Base-by-base conservation (phyloP, 208 protist genomes). In the Herpetomonas muscarum region DNA sequence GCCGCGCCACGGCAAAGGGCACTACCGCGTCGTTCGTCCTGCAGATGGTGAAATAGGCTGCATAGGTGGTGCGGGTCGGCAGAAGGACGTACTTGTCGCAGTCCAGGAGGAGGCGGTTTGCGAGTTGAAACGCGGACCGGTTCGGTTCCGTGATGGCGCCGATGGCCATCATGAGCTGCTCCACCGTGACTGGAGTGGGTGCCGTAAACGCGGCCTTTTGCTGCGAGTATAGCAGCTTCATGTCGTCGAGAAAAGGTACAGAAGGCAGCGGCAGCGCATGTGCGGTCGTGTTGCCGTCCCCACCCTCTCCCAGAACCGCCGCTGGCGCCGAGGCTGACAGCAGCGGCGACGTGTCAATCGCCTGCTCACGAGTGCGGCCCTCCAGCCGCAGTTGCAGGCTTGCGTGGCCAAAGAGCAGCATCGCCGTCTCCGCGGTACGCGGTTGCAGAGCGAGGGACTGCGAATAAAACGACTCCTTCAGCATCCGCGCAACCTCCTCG, bases 31-130 rank as follows among this genome's bases (percentile, higher is more conserved):
- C 77, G 55, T 90, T 81, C 15, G 75, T 51, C 26, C 60, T 65
- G 55, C 89, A 96, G 12, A 96, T 73, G 17, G 50, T 61, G 51
- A 96, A 88, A 59, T 80, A 96, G 10, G 85, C 79, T 7, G 89
- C 70, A 64, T 89, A 92, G 1, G 80, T 96, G 24, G 78, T 87
- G 34, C 84, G 79, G 2, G 86, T 92, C 24, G 89, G 85, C 21
- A 93, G 64, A 19, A 91, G 51, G 24, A 92, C 81, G 50, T 81
- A 92, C 54, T 71, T 71, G 67, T 93, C 83, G 1, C 70, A 70
- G 47, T 96, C 89, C 9, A 93, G 53, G n/a, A 90, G 58, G 5
- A 96, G 55, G 9, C 85, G 76, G 32, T 89, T 80, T 0, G 86
- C 76, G 3, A 92, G 45, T 45, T 92, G 82, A 50, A 92, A 86